Conservation (phyloP, 306 rosid species). For the Prosopis cineraria region DNA sequence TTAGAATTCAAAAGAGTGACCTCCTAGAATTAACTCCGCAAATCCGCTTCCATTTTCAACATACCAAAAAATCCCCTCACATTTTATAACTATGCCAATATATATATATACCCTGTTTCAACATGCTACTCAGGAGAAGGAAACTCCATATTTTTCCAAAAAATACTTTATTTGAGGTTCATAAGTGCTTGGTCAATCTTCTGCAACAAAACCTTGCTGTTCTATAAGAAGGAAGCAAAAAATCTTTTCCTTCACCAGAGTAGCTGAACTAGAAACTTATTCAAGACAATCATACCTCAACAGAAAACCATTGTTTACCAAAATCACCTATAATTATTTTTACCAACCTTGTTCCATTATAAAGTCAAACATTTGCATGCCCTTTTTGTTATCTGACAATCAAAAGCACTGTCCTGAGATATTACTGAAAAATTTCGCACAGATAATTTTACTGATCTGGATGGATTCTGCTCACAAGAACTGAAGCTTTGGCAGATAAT, state of each 20-base stretch:
- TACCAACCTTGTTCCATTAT: too few species aligned
- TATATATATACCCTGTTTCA: neutral
- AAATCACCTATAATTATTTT: neutral
- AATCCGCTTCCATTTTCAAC: neutral
- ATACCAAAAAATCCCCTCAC: neutral
- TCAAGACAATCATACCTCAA: neutral
- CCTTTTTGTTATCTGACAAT: too few species aligned
- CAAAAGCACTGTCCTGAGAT: too few species aligned
- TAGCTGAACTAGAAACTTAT: neutral
- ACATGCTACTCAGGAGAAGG: neutral
- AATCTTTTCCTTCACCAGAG: neutral
- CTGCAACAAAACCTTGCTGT: neutral
- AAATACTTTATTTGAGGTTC: neutral
- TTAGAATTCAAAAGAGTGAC: neutral
- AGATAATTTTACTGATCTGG: too few species aligned
- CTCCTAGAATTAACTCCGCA: neutral
- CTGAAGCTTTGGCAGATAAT: too few species aligned
- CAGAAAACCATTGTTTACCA: neutral
- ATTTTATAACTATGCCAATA: neutral
- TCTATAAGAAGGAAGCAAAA: neutral
- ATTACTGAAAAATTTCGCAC: too few species aligned
- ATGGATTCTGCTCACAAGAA: too few species aligned
- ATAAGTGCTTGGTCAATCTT: neutral
- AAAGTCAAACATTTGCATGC: too few species aligned
- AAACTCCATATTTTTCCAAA: neutral